Percentiles rank a stretch among this genome's conserved stretches.
These are phyloP conservation scores for Skeletonema tropicum DNA, from an alignment of 108 stramenopile species.

Conservation along the genomic window DNA sequence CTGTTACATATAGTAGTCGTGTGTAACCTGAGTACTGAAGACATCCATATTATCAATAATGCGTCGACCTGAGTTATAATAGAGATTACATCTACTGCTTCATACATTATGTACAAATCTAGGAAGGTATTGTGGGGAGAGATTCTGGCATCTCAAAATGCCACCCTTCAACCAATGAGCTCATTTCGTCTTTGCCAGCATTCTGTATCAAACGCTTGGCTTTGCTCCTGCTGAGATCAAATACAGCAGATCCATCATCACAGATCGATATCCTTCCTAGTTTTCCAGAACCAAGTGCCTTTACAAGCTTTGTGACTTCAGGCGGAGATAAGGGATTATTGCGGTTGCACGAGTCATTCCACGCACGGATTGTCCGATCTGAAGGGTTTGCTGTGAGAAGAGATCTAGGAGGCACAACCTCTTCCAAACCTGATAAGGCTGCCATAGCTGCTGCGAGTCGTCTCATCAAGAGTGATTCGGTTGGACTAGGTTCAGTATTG, in stretches of 20 bases:
- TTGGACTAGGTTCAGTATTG: conserved; percentile 5
- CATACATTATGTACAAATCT: neutral
- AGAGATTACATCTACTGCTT: neutral
- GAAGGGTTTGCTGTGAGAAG: conserved; percentile 58
- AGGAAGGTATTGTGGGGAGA: conserved; percentile 10
- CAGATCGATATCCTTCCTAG: conserved; percentile 55
- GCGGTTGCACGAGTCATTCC: conserved; percentile 15
- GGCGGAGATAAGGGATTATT: conserved; percentile 41
- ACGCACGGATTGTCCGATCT: conserved; percentile 53
- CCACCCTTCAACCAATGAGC: conserved; percentile 8
- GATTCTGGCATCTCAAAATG: conserved; percentile 28
- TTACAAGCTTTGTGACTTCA: conserved; percentile 47
- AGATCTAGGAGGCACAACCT: conserved; percentile 44
- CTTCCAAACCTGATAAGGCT: conserved; percentile 48
- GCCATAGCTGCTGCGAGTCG: conserved; percentile 57
- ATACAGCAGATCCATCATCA: conserved; percentile 60
- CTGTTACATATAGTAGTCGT: too few species aligned
- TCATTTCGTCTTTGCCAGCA: conserved; percentile 11
- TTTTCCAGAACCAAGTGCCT: conserved; percentile 62
- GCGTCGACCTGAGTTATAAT: neutral
- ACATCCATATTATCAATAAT: neutral
- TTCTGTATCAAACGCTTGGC: conserved; percentile 42
- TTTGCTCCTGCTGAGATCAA: conserved; percentile 52
- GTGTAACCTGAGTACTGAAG: neutral
- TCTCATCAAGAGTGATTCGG: conserved; percentile 24